phyloP scores from a whole-genome alignment of 1,139 yeast genomes.

The Suhomyces bribrorum region DNA sequence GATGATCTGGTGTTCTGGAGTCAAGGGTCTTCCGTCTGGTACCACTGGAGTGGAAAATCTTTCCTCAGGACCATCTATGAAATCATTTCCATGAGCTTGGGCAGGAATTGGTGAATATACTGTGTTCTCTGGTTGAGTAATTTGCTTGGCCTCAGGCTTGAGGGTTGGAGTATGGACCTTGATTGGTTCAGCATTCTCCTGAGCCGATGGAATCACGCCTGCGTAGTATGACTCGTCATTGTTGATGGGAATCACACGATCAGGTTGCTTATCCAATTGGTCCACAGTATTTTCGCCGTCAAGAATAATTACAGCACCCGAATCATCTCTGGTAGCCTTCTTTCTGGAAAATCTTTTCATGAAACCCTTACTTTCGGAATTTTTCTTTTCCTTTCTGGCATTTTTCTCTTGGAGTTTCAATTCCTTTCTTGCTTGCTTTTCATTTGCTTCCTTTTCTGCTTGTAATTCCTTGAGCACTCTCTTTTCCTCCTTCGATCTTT shows the following conservation, averaged over 20 bases:
- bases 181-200: neutral
- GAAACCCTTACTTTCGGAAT: slow-evolving; percentile 6
- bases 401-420: slow-evolving; percentile 13
- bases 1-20: neutral
- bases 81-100: neutral
- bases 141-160: neutral
- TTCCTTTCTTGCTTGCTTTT: slow-evolving; percentile 16
- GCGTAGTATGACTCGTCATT: neutral
- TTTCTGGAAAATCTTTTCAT: slow-evolving; percentile 7
- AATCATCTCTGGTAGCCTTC: slow-evolving; percentile 2
- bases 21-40: neutral
- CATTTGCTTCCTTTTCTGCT: slow-evolving; percentile 10
- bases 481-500: slow-evolving; percentile 38
- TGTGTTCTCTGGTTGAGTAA: neutral
- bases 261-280: neutral
- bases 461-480: slow-evolving; percentile 21
- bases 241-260: neutral
- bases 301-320: no score
- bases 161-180: neutral
- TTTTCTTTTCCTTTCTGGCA: slow-evolving; percentile 10
- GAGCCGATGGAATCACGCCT: neutral
- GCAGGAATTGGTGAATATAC: neutral
- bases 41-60: neutral
- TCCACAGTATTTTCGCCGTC: neutral
- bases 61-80: neutral